Evolutionary conservation across 2,329 filamentous ascomycete species (phyloP), one percentile per base, ranked within the genome.

Genomic region (Malbranchea zuffiana): DNA sequence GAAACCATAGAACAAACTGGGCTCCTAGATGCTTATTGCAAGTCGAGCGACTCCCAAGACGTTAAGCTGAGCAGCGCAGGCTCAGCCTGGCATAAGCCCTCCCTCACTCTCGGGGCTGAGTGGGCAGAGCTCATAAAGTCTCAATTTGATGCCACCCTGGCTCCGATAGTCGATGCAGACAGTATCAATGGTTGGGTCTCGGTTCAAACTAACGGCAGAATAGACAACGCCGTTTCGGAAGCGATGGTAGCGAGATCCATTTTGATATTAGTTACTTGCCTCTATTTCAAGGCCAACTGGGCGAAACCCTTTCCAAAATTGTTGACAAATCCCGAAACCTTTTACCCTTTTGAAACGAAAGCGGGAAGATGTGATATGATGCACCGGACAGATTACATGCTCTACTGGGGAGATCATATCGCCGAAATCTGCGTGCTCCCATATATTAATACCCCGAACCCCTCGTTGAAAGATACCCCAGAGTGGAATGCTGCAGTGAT

Each of bases 231-330:
- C 6, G 32, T 40, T 8, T 8, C 16, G 2, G 26, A 25, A 8
- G 2, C 6, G 6, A 15, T 16, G 10, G n/a, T 32, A 11, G n/a
- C 26, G n/a, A 5, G 5, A n/a, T 10, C 12, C 10, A 27, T 25
- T 31, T 13, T 40, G 10, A 40, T 18, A 20, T n/a, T 40, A 26
- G 20, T 40, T 11, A 37, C 33, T 11, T n/a, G 25, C 19, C 25
- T 40, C 5, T 40, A 40, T 21, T 40, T 40, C 32, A 40, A 37
- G 11, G 38, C 26, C 2, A 17, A 31, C n/a, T 40, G 38, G 38
- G 21, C 15, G 5, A 16, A 26, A 7, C 33, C 38, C 19, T 40
- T 40, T 32, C n/a, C 17, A 8, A 26, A 15, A 16, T 23, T 13
- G 6, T 6, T 6, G 3, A 40, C 38, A 2, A 6, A n/a, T 0